Conservation (phyloP, 2,329 filamentous ascomycete genomes). For the Epichloe scottii region DNA sequence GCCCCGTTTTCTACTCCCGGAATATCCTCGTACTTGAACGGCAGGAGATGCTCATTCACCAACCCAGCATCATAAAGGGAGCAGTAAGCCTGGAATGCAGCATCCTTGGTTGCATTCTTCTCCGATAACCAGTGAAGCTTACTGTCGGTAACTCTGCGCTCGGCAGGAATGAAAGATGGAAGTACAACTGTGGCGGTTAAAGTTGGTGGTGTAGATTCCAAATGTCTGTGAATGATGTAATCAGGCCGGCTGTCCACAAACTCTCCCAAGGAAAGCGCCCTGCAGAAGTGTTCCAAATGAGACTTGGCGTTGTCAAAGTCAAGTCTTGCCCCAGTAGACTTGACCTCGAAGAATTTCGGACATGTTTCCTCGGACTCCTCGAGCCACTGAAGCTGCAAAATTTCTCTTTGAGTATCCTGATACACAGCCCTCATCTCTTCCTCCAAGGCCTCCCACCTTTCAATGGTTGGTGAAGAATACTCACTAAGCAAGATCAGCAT, state of each 20-base stretch:
- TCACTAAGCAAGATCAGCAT: constrained; percentile 35
- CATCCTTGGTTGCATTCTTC: constrained; percentile 63
- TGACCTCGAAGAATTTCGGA: constrained; percentile 21
- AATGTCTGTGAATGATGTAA: constrained; percentile 42
- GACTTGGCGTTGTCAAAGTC: constrained; percentile 59
- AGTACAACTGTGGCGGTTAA: constrained; percentile 53
- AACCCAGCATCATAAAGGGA: constrained; percentile 57
- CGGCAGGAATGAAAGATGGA: constrained; percentile 53
- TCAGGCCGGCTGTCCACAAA: constrained; percentile 56
- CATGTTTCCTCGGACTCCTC: constrained; percentile 29
- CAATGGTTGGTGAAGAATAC: constrained; percentile 12
- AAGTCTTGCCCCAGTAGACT: constrained; percentile 46
- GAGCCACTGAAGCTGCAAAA: constrained; percentile 29
- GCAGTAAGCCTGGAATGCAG: constrained; percentile 68
- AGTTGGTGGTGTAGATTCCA: constrained; percentile 14
- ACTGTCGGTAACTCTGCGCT: constrained; percentile 15
- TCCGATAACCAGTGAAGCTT: constrained; percentile 52
- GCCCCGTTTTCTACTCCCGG: constrained; percentile 25
- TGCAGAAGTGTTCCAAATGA: constrained; percentile 79
- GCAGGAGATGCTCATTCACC: constrained; percentile 67
- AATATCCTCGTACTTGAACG: constrained; percentile 34
- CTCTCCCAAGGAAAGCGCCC: constrained; percentile 39
- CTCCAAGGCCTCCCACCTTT: constrained; percentile 56
- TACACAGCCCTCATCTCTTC: constrained; percentile 59
- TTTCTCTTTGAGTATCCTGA: constrained; percentile 46